Evolutionary conservation across 2,329 filamentous ascomycete genomes (phyloP), one percentile per base, ranked within the genome.

Genomic region (Paraconiothyrium sp.): DNA sequence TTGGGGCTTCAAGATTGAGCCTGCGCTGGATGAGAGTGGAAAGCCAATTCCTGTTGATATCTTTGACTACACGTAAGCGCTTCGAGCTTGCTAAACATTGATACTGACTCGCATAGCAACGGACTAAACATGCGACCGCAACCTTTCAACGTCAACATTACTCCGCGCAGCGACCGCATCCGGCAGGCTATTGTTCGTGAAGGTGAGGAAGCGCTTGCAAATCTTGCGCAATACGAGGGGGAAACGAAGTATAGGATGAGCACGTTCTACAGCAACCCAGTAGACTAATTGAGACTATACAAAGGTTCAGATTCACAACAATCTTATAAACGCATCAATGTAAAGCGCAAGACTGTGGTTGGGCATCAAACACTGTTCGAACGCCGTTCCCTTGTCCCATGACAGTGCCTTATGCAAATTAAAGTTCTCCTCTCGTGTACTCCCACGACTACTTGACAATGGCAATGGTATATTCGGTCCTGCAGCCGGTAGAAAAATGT

Each of bases 121-220:
- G 86, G 86, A 2, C 76, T 88, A 27, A 88, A 88, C 63, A 86
- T 86, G 85, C 80, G 86, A 2, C 86, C 86, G 3, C 80, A 82
- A 63, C 83, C 84, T 0, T 88, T 88, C 67, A 74, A 81, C 58
- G 88, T 86, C 58, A 81, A 79, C 57, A 86, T 88, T 63, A 80
- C 75, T 39, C 84, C 85, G 13, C 78, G 86, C 34, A 83, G 73
- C 13, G 78, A 82, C 16, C 80, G 81, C 60, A 84, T 88, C 56
- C 75, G 76, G 3, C 74, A 79, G 58, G 82, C 85, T 0, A 84
- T 88, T 48, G 77, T 85, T 57, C 76, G 81, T 0, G 86, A 88
- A 69, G 86, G 84, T 3, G 75, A 76, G 60, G 79, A 85, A 67
- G 86, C 86, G 0, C 74, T 87, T 41, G 69, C 79, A 49, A 82